Percentiles rank a stretch among this genome's conserved stretches.
These are phyloP conservation scores for Trametes meyenii DNA, from an alignment of 768 basidiomycete genomes.

Conservation along the genomic window DNA sequence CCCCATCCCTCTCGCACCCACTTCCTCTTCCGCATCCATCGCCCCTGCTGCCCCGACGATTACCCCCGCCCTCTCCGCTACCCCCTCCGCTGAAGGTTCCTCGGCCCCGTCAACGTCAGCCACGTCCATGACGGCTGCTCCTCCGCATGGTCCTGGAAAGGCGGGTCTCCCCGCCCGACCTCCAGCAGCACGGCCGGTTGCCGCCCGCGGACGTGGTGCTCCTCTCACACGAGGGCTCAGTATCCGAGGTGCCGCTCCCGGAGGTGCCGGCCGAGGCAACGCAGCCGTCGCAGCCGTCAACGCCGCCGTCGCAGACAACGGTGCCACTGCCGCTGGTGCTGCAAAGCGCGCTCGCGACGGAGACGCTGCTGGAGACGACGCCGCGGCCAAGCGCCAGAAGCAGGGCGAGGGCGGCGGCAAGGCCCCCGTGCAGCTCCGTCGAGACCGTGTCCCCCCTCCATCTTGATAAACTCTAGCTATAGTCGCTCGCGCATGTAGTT, in stretches of 20 bases:
- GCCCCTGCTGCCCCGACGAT: constrained; percentile 1
- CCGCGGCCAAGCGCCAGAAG: constrained; percentile 69
- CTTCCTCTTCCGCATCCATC: not conserved
- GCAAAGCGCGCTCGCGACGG: constrained; percentile 63
- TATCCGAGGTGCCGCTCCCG: constrained; percentile 31
- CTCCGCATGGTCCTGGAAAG: constrained; percentile 33
- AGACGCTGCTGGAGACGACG: constrained; percentile 48
- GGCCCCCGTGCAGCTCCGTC: constrained; percentile 32
- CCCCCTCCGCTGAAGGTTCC: constrained; percentile 1
- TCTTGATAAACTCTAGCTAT: constrained; percentile 4
- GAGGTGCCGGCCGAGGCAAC: constrained; percentile 33
- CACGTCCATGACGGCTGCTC: constrained; percentile 16
- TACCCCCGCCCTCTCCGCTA: not conserved
- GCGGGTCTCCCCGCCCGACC: constrained; percentile 28
- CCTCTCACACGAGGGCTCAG: constrained; percentile 30
- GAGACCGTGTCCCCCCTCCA: constrained; percentile 30
- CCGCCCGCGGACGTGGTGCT: constrained; percentile 35
- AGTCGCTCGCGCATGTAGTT: not conserved
- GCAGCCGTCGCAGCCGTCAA: constrained; percentile 31
- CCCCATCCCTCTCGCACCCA: constrained; percentile 39
- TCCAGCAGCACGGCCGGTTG: constrained; percentile 37
- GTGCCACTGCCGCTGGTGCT: constrained; percentile 54
- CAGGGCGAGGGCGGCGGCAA: constrained; percentile 45
- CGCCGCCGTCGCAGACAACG: constrained; percentile 33
- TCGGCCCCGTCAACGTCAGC: constrained; percentile 17